Percentiles rank a stretch among this genome's conserved stretches.
Conservation (phyloP, 2,329 filamentous ascomycete species). For the Akanthomyces uredinophilus region DNA sequence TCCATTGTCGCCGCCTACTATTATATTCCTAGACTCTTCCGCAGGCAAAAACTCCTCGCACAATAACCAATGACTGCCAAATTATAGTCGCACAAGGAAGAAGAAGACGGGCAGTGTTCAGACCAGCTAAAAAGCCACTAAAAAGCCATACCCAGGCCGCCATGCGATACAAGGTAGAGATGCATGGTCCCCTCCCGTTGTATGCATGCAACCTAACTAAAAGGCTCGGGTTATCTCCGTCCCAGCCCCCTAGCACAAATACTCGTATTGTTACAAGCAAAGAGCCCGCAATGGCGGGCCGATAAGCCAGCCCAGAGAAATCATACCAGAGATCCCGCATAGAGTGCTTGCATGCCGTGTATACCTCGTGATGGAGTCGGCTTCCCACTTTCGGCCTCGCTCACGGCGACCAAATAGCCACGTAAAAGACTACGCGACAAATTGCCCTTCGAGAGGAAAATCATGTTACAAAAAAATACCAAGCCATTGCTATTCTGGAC, state of each 20-base stretch:
- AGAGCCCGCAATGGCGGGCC: not conserved
- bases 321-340: not conserved
- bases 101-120: too few relatives aligned
- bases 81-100: too few relatives aligned
- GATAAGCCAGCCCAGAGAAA: not conserved
- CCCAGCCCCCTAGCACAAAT: not conserved
- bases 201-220: not conserved
- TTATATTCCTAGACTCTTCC: too few relatives aligned
- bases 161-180: not conserved
- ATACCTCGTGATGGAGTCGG: not conserved
- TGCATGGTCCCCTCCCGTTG: not conserved
- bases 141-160: too few relatives aligned
- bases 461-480: too few relatives aligned
- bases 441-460: not conserved
- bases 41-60: too few relatives aligned
- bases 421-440: not conserved
- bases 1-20: too few relatives aligned
- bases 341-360: not conserved
- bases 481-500: too few relatives aligned
- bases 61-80: too few relatives aligned
- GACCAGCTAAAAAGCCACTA: too few relatives aligned
- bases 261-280: not conserved
- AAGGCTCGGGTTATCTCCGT: not conserved
- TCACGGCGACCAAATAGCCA: not conserved
- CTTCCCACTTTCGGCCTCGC: not conserved